Evolutionary conservation across 2,329 filamentous ascomycete species (phyloP).

Genomic region (Aspergillus sp.): DNA sequence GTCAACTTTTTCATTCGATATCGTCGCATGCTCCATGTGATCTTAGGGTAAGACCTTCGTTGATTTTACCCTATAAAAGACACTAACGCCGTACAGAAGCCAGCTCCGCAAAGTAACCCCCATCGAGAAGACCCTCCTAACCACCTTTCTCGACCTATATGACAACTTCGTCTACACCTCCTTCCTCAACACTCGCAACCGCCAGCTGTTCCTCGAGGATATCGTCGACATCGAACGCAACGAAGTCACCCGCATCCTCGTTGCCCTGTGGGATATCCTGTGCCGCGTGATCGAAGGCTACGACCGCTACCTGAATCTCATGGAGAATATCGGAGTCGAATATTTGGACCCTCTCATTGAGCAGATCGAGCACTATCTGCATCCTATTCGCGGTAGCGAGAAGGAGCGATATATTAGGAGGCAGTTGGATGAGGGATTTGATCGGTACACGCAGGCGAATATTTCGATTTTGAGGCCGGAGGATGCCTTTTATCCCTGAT

Average conservation of each 20-base stretch:
- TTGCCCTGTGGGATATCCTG: conserved; percentile 14
- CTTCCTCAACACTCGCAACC: conserved; percentile 15
- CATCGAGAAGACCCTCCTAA: conserved; percentile 16
- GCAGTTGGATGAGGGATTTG: neutral
- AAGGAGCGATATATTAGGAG: neutral
- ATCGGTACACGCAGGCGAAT: neutral
- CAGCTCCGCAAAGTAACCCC: conserved; percentile 13
- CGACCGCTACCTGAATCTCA: conserved; percentile 8
- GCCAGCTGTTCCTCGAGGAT: conserved; percentile 9
- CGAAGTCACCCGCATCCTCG: conserved; percentile 9
- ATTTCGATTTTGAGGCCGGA: neutral
- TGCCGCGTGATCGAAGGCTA: conserved; percentile 17
- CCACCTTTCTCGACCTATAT: conserved; percentile 17
- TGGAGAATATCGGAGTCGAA: conserved; percentile 7
- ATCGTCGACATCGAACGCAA: conserved; percentile 4
- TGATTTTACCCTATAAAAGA: neutral
- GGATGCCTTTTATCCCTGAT: neutral
- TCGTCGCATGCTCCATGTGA: conserved; percentile 10
- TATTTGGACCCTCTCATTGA: conserved; percentile 10
- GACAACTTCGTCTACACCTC: conserved; percentile 19
- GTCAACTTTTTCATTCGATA: conserved; percentile 9
- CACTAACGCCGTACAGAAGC: conserved; percentile 6
- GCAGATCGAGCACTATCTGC: conserved; percentile 1
- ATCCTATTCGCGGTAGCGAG: neutral
- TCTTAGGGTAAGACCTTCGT: conserved; percentile 13